phyloP scores from a whole-genome alignment of 352 stramenopile genomes.

The Phytopythium chamaehyphon region DNA sequence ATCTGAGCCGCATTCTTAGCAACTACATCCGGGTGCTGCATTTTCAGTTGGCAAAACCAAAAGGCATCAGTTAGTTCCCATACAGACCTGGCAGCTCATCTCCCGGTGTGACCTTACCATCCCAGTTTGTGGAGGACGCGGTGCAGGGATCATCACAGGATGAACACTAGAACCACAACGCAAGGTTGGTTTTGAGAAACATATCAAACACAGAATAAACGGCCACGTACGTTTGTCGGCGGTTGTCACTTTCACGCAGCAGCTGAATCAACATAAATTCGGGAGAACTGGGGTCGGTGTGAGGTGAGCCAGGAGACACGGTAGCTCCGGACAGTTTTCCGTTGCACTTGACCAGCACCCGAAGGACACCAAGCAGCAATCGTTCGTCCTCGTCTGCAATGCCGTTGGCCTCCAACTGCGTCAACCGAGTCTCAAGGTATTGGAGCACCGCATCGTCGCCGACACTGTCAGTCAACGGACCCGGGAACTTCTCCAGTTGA shows the following conservation, averaged over 20 bases:
- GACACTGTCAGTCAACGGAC: slow-evolving; percentile 60
- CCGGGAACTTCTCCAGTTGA: slow-evolving; percentile 72
- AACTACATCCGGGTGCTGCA: slow-evolving; percentile 48
- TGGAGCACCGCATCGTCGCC: slow-evolving; percentile 61
- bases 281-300: slow-evolving; percentile 53
- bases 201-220: background rate
- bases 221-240: slow-evolving; percentile 38
- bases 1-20: slow-evolving; percentile 48
- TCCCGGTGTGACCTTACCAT: slow-evolving; percentile 22
- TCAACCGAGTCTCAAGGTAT: slow-evolving; percentile 60
- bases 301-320: slow-evolving; percentile 13
- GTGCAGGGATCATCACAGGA: slow-evolving; percentile 34
- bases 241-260: slow-evolving; percentile 63
- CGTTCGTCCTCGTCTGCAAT: slow-evolving; percentile 59
- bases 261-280: slow-evolving; percentile 65
- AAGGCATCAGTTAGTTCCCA: slow-evolving; percentile 6
- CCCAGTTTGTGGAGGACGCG: slow-evolving; percentile 32
- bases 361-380: slow-evolving; percentile 62
- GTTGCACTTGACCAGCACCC: slow-evolving; percentile 78
- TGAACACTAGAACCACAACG: slow-evolving; percentile 25
- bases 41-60: background rate
- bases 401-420: slow-evolving; percentile 19
- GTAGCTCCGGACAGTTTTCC: slow-evolving; percentile 54
- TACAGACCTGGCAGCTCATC: background rate
- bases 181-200: background rate